phyloP scores from a whole-genome alignment of 1,139 yeast species.

The Pichia sp. region DNA sequence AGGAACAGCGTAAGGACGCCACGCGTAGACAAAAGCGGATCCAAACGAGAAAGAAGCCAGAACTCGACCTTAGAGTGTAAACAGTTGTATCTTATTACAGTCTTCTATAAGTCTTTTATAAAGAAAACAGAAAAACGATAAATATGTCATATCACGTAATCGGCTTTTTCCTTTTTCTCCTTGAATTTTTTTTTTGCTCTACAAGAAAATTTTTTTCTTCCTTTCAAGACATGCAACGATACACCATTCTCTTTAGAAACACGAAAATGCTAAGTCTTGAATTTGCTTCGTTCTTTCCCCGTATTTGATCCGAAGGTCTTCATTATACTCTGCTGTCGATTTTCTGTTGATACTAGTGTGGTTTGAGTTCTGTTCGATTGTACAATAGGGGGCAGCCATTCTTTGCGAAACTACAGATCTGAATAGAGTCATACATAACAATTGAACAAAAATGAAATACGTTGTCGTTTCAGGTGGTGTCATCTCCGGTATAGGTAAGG shows the following conservation, averaged over 20 bases:
- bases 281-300: conserved; percentile 16
- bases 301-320: not conserved
- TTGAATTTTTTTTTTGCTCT: not conserved
- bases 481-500: conserved; percentile 98
- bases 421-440: not conserved
- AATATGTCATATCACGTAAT: too few relatives aligned
- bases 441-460: conserved; percentile 69
- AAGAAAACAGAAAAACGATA: too few relatives aligned
- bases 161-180: too few relatives aligned
- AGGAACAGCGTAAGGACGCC: conserved; percentile 27
- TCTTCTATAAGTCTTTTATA: too few relatives aligned
- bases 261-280: conserved; percentile 3
- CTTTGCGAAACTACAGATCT: not conserved
- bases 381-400: not conserved
- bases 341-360: not conserved
- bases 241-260: not conserved
- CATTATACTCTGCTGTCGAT: not conserved
- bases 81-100: too few relatives aligned
- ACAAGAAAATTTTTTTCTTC: not conserved
- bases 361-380: not conserved
- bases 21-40: conserved; percentile 34
- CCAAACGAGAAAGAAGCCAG: conserved; percentile 32
- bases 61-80: conserved; percentile 25
- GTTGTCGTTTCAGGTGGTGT: conserved; percentile 99
- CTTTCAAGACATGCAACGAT: not conserved